Evolutionary conservation across 805 yeast genomes (phyloP).

Genomic region (Suhomyces canberraensis): DNA sequence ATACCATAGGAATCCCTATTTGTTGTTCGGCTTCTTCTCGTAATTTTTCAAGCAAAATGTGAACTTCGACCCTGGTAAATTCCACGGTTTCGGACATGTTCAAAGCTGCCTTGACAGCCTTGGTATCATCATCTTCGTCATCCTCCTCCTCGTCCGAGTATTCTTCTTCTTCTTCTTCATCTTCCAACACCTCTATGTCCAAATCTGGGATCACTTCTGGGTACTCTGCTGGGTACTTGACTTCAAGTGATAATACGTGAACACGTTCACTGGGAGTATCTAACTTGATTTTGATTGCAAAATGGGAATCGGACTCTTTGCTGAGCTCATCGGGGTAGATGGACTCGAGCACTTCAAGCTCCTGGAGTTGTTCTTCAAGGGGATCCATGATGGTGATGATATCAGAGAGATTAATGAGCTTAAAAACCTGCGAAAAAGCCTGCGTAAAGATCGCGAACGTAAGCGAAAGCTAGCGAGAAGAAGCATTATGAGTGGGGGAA

Average conservation of each 20-base stretch:
- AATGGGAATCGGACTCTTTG: constrained; percentile 45
- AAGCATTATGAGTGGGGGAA: no score
- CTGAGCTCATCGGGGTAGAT: constrained; percentile 89
- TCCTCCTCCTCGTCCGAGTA: constrained; percentile 40
- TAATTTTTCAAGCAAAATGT: constrained; percentile 36
- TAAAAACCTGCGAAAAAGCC: no score
- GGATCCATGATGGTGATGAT: constrained; percentile 55
- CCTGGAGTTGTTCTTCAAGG: constrained; percentile 82
- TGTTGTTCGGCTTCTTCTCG: constrained; percentile 68
- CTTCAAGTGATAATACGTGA: constrained; percentile 56
- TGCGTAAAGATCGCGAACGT: no score
- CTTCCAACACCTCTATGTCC: constrained; percentile 31
- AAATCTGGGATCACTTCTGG: constrained; percentile 78
- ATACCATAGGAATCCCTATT: constrained; percentile 88
- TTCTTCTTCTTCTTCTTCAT: constrained; percentile 24
- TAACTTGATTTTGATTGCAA: constrained; percentile 55
- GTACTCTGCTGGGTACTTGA: constrained; percentile 71
- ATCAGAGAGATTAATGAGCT: no score
- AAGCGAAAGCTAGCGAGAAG: no score
- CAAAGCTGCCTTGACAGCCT: constrained; percentile 37
- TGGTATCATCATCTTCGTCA: constrained; percentile 27
- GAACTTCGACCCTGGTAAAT: constrained; percentile 49
- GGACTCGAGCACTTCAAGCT: constrained; percentile 82
- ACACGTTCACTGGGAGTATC: constrained; percentile 64
- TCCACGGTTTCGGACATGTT: constrained; percentile 57